These are phyloP conservation scores for Mitragyna speciosa DNA, from an alignment of 257 asterid species.

Conservation along the genomic window DNA sequence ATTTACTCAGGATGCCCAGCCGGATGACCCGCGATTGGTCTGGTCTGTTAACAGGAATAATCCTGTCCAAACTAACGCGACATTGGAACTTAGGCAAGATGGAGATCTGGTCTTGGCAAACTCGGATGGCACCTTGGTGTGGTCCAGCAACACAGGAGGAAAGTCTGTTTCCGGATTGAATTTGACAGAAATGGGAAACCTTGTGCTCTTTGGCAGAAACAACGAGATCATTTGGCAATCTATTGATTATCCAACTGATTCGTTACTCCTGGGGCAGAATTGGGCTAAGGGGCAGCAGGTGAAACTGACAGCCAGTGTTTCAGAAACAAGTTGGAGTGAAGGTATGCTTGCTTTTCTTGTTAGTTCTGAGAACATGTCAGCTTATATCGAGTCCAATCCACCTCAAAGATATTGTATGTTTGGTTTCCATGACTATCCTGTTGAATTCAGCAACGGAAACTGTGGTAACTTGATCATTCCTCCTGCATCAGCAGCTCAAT, in stretches of 20 bases:
- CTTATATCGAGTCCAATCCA: slow-evolving; percentile 13
- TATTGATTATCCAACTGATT: slow-evolving; percentile 23
- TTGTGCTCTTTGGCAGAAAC: slow-evolving; percentile 16
- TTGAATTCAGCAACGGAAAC: too few relatives aligned
- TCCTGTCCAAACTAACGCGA: slow-evolving; percentile 16
- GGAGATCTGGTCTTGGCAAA: slow-evolving; percentile 9
- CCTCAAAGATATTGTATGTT: slow-evolving; percentile 3
- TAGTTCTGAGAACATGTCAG: neutral
- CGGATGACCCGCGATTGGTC: neutral
- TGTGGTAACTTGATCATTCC: neutral
- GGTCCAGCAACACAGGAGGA: slow-evolving; percentile 21
- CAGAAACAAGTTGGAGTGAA: slow-evolving; percentile 11
- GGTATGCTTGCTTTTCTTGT: neutral
- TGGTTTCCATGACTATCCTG: neutral
- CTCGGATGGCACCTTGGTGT: slow-evolving; percentile 10
- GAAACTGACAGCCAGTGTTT: slow-evolving; percentile 18
- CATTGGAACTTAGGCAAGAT: neutral
- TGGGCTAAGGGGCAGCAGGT: slow-evolving; percentile 11
- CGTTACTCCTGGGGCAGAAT: slow-evolving; percentile 4
- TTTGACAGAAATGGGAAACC: slow-evolving; percentile 17
- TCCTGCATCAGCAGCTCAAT: neutral
- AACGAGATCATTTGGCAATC: slow-evolving; percentile 20
- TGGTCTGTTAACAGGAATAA: slow-evolving; percentile 24
- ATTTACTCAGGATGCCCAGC: neutral
- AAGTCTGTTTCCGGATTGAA: slow-evolving; percentile 12